Evolutionary conservation across 2,329 filamentous ascomycete genomes (phyloP).

Genomic region (Stachybotrys echinatus): DNA sequence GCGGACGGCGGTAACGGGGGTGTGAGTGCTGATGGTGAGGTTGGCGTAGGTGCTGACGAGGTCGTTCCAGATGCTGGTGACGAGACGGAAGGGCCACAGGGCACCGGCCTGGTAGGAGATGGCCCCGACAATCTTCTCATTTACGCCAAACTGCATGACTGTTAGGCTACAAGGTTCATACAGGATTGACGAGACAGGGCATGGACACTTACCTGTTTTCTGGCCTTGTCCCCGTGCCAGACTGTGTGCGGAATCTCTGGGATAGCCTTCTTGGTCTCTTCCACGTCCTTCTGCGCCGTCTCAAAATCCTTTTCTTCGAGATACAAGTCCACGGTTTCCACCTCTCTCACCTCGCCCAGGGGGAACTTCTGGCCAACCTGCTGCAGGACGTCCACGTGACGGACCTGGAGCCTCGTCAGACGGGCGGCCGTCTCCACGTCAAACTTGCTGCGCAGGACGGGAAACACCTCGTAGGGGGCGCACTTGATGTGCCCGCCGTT

Average conservation of each 20-base stretch:
- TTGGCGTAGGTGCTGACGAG: slow-evolving; percentile 27
- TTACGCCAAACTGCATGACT: slow-evolving; percentile 25
- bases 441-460: slow-evolving; percentile 20
- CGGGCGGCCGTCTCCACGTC: slow-evolving; percentile 30
- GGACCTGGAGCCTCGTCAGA: slow-evolving; percentile 37
- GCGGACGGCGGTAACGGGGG: slow-evolving; percentile 21
- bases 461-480: slow-evolving; percentile 36
- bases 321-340: slow-evolving; percentile 42
- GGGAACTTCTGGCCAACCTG: slow-evolving; percentile 30
- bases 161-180: not conserved
- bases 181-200: not conserved
- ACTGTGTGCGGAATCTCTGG: slow-evolving; percentile 31
- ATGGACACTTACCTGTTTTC: slow-evolving; percentile 15
- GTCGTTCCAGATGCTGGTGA: slow-evolving; percentile 38
- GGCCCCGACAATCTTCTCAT: slow-evolving; percentile 31
- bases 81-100: slow-evolving; percentile 45
- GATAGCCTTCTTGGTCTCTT: slow-evolving; percentile 27
- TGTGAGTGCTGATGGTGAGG: slow-evolving; percentile 33
- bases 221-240: slow-evolving; percentile 27
- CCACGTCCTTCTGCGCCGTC: slow-evolving; percentile 22
- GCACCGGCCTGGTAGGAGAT: slow-evolving; percentile 41
- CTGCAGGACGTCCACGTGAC: slow-evolving; percentile 32
- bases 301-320: slow-evolving; percentile 30
- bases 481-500: slow-evolving; percentile 49
- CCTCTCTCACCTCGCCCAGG: slow-evolving; percentile 34